Percentiles rank a stretch among this genome's conserved stretches.
Evolutionary conservation across 2,329 filamentous ascomycete species (phyloP).

Genomic region (Trichoderma hamatum): DNA sequence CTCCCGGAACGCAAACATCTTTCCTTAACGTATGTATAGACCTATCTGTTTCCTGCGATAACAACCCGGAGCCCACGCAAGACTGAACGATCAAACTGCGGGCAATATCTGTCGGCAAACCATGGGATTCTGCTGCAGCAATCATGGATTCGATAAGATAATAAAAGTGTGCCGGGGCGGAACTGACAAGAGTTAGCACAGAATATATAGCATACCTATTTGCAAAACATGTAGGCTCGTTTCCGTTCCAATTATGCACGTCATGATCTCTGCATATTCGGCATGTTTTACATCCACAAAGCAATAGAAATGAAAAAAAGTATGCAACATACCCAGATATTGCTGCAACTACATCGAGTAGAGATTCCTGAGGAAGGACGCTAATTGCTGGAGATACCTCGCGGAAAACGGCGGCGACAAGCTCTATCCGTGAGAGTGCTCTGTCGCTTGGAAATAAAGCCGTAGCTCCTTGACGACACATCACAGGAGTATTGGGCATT

Average conservation of each 20-base stretch:
- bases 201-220: background rate
- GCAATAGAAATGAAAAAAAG: too few species aligned
- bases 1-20: conserved; percentile 16
- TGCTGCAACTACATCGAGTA: conserved; percentile 14
- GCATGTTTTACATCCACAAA: too few species aligned
- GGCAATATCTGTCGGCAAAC: conserved; percentile 5
- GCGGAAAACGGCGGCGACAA: conserved; percentile 10
- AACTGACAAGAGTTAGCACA: background rate
- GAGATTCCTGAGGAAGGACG: conserved; percentile 8
- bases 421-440: conserved; percentile 16
- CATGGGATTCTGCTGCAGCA: background rate
- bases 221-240: background rate
- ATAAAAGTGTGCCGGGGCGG: conserved; percentile 18
- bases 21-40: background rate
- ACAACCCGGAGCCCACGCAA: conserved; percentile 16
- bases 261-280: too few species aligned
- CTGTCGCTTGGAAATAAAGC: conserved; percentile 10
- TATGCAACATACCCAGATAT: conserved; percentile 14
- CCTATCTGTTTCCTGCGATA: conserved; percentile 11
- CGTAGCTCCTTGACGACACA: conserved; percentile 17
- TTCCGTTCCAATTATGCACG: too few species aligned
- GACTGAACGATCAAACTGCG: conserved; percentile 14
- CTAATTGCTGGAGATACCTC: conserved; percentile 7
- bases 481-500: conserved; percentile 19
- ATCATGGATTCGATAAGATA: conserved; percentile 19